Evolutionary conservation across 495 filamentous ascomycete species (phyloP).

Genomic region (Cercophora samala): DNA sequence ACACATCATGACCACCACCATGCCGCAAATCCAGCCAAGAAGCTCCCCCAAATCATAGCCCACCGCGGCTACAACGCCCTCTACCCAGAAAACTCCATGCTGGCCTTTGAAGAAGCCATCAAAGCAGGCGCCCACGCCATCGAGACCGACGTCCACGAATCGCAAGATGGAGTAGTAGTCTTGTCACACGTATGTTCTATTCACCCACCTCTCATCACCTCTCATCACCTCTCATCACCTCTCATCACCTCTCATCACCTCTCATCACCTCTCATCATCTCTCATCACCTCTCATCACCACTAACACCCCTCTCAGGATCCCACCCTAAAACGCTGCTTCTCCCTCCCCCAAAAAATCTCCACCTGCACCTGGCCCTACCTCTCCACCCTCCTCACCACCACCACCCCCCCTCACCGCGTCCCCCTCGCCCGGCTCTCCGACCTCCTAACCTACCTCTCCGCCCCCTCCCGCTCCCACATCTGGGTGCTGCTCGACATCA

Average conservation of each 20-base stretch:
- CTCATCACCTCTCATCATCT: constrained; percentile 7
- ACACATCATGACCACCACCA: neutral
- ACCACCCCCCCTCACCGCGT: constrained; percentile 64
- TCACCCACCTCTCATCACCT: neutral
- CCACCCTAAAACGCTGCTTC: constrained; percentile 73
- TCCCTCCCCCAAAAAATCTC: constrained; percentile 64
- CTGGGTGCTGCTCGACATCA: constrained; percentile 88
- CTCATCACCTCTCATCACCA: too few relatives aligned
- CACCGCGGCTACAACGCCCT: constrained; percentile 80
- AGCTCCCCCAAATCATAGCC: constrained; percentile 71
- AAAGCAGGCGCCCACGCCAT: constrained; percentile 72
- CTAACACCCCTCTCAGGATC: constrained; percentile 56
- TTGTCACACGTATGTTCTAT: constrained; percentile 73
- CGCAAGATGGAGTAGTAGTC: constrained; percentile 79
- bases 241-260: neutral
- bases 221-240: neutral
- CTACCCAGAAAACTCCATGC: constrained; percentile 84
- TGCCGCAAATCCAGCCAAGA: neutral
- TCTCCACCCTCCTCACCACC: constrained; percentile 64
- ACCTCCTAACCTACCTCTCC: constrained; percentile 68
- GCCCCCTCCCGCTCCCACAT: constrained; percentile 63
- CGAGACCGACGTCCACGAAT: constrained; percentile 84
- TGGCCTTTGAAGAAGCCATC: constrained; percentile 69
- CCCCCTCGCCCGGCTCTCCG: constrained; percentile 68
- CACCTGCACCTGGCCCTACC: constrained; percentile 71